Conservation (phyloP, 2,329 filamentous ascomycete genomes). For the Rhinocladiella mackenziei region DNA sequence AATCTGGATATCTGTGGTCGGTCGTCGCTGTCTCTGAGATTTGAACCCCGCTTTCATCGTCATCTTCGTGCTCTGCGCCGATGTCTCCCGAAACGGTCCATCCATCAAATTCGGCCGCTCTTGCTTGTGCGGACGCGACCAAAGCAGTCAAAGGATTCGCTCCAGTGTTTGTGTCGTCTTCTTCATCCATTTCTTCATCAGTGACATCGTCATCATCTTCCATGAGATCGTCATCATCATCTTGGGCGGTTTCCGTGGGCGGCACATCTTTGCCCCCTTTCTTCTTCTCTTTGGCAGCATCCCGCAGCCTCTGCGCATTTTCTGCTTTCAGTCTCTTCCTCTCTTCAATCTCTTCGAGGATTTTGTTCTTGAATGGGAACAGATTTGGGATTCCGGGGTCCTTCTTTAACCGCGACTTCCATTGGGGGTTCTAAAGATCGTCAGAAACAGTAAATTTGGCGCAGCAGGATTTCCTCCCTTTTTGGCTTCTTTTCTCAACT, state of each 20-base stretch:
- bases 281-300: constrained; percentile 61
- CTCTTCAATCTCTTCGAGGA: constrained; percentile 92
- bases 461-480: constrained; percentile 49
- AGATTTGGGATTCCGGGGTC: constrained; percentile 96
- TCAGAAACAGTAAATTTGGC: not conserved
- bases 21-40: constrained; percentile 20
- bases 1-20: constrained; percentile 45
- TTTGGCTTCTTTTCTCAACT: constrained; percentile 82
- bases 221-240: constrained; percentile 43
- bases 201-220: constrained; percentile 47
- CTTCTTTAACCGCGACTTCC: constrained; percentile 92
- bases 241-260: constrained; percentile 52
- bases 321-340: constrained; percentile 75
- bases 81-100: constrained; percentile 60
- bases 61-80: constrained; percentile 46
- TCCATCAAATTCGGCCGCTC: constrained; percentile 70
- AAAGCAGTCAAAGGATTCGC: constrained; percentile 91
- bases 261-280: constrained; percentile 47
- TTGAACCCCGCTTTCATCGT: constrained; percentile 46
- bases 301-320: constrained; percentile 65
- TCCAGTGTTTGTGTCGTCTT: constrained; percentile 58
- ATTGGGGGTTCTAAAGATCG: constrained; percentile 72
- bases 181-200: constrained; percentile 49
- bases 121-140: constrained; percentile 73
- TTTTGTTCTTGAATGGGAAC: constrained; percentile 95